Evolutionary conservation across 148 eudicot genomes (phyloP), one percentile per base, ranked within the genome.

Genomic region (Chenopodium quinoa): DNA sequence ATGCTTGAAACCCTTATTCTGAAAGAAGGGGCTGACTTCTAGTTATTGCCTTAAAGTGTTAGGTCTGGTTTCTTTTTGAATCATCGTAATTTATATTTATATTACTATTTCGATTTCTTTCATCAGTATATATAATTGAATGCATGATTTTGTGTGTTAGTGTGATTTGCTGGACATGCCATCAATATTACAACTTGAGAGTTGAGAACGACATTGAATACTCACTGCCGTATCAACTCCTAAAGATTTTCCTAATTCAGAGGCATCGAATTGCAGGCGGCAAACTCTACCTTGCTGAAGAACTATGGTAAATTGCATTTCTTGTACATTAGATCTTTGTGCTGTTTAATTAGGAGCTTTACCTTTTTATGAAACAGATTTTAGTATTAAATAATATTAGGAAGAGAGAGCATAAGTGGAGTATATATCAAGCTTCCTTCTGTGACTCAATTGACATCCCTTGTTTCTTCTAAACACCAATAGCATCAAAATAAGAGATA

Each of bases 81-180:
- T 79, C 7, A 25, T 34, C 48, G 19, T 60, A 4, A 2, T 32
- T 32, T 32, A 3, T 52, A 29, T 48, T 22, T 75, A 17, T 65
- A 22, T 52, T 23, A 23, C 25, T 23, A 23, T 23, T 23, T 23
- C 37, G 19, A 44, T 54, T 32, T 71, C 11, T 23, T n/a, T 11
- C 20, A 11, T 62, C 40, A 48, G 37, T 54, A 1, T 19, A 27
- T 0, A 54, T 23, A 75, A 54, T 16, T 66, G 58, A 50, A 50
- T 11, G 20, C 29, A 58, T 69, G 13, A 7, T n/a, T 11, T 48
- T 48, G 64, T 25, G 47, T 86, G 82, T 86, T 91, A 96, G 99
- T 91, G 93, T 84, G 99, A 92, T 87, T 84, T 93, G 88, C 87
- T 96, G 71, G 93, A 96, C 71, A 86, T 96, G 91, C 92, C 98